Conservation (phyloP, 2,329 filamentous ascomycete genomes). For the Colletotrichum nymphaeae region DNA sequence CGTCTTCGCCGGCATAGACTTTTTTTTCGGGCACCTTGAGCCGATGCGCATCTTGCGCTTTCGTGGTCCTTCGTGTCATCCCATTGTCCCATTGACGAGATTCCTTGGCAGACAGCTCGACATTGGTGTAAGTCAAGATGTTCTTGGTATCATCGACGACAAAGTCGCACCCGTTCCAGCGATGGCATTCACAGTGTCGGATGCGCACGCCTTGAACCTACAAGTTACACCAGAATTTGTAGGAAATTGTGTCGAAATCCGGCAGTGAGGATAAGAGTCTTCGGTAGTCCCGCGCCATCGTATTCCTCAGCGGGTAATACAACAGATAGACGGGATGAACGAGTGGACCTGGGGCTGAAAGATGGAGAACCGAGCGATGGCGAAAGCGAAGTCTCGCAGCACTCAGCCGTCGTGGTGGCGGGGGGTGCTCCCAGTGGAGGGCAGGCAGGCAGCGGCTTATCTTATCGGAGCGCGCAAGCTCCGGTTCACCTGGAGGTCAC, state of each 20-base stretch:
- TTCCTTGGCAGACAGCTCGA: not conserved
- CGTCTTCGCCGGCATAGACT: not conserved
- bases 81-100: not conserved
- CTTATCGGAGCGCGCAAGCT: slow-evolving; percentile 14
- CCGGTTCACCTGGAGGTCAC: no score
- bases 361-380: not conserved
- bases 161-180: not conserved
- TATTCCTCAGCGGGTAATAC: not conserved
- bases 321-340: slow-evolving; percentile 4
- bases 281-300: not conserved
- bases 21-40: not conserved
- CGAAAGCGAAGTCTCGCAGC: no score
- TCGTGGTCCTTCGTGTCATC: not conserved
- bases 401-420: not conserved
- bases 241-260: not conserved
- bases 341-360: not conserved
- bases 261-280: not conserved
- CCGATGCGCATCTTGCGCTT: no score
- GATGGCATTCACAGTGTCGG: not conserved
- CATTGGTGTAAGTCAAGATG: not conserved
- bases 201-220: not conserved
- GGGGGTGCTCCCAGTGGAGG: no score
- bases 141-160: not conserved
- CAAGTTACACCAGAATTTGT: not conserved
- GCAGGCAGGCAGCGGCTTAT: not conserved